These are phyloP conservation scores for Aurantiochytrium sp. DNA, from an alignment of 108 stramenopile genomes.

Conservation along the genomic window DNA sequence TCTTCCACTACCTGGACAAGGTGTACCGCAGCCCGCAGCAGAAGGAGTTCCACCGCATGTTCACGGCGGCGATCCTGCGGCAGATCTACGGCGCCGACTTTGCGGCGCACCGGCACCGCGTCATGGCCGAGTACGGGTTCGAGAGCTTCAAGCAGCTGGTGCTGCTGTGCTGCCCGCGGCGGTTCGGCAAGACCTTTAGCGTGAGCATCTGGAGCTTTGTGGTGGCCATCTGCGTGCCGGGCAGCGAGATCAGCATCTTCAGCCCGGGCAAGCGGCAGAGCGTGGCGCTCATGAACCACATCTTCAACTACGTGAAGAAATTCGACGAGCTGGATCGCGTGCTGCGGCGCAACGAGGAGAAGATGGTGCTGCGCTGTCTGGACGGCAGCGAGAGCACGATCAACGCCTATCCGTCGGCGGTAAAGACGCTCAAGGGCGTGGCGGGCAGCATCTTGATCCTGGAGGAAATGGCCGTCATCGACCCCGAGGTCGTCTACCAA, in stretches of 20 bases:
- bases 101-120: not conserved
- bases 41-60: not conserved
- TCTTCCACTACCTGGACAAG: not conserved
- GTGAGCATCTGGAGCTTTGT: not conserved
- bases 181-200: not conserved
- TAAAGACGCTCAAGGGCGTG: not conserved
- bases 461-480: constrained; percentile 2
- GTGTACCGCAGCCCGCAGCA: not conserved
- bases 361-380: not conserved
- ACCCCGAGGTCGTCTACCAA: not conserved
- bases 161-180: not conserved
- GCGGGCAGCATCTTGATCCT: not conserved
- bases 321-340: not conserved
- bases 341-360: not conserved
- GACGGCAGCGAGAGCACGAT: not conserved
- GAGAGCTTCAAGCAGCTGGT: not conserved
- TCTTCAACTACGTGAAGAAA: not conserved
- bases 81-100: not conserved
- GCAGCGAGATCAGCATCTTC: not conserved
- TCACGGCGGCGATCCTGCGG: not conserved
- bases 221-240: not conserved
- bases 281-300: not conserved
- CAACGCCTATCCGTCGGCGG: not conserved
- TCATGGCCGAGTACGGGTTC: not conserved
- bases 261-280: not conserved